A percentile compares a stretch with the other conserved stretches of the same genome.
Conservation (phyloP, 352 stramenopile species). For the Pythium periplocum region DNA sequence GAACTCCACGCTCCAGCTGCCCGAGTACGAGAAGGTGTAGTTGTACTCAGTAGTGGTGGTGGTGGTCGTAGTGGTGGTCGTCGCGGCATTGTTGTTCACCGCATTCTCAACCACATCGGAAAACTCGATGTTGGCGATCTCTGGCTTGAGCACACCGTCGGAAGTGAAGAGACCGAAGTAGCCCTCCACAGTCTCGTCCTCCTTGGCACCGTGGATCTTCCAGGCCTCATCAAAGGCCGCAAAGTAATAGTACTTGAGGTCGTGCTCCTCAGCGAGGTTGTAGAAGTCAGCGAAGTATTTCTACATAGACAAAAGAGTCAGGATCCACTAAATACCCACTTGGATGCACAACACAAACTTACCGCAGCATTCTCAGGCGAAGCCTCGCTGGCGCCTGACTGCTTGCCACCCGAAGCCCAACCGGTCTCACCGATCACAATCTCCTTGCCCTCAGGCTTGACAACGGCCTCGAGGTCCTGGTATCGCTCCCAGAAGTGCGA, state of each 20-base stretch:
- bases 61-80: too few relatives aligned
- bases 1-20: too few relatives aligned
- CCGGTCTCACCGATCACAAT: slow-evolving; percentile 16
- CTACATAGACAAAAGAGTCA: background rate
- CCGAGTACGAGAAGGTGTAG: too few relatives aligned
- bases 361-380: slow-evolving; percentile 6
- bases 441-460: slow-evolving; percentile 3
- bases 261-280: background rate
- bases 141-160: background rate
- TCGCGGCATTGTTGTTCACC: slow-evolving; percentile 45
- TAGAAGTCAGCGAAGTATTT: slow-evolving; percentile 2
- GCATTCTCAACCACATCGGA: slow-evolving; percentile 61
- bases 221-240: background rate
- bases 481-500: slow-evolving; percentile 2
- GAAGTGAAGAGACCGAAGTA: background rate
- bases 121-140: slow-evolving; percentile 17
- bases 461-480: slow-evolving; percentile 3
- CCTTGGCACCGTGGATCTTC: background rate
- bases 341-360: slow-evolving; percentile 37
- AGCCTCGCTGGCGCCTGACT: background rate
- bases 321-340: too few relatives aligned
- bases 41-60: too few relatives aligned
- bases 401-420: slow-evolving; percentile 9
- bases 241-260: slow-evolving; percentile 3
- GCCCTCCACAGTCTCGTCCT: background rate